Conservation (phyloP, 306 rosid genomes). For the Carpinus fangiana region DNA sequence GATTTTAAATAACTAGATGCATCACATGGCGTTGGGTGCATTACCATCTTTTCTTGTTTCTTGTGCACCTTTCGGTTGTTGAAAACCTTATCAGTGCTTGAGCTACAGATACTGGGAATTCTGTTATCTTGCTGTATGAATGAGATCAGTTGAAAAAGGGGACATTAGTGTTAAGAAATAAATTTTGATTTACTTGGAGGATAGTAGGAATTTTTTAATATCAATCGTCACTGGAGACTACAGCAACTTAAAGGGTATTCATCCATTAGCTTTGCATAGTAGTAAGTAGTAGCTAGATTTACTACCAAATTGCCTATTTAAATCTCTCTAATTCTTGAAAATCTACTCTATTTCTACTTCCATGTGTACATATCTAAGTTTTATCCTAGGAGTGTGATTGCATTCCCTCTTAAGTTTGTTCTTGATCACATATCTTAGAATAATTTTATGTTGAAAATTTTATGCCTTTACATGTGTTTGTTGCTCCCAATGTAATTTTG, state of each 20-base stretch:
- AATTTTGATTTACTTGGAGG: background rate
- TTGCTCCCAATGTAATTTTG: background rate
- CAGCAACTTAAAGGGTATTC: background rate
- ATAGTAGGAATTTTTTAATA: background rate
- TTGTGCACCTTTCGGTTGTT: background rate
- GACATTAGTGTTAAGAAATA: background rate
- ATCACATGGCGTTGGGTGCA: background rate
- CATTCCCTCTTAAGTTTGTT: background rate
- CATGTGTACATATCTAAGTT: background rate
- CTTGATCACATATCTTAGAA: background rate
- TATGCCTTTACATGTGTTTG: background rate
- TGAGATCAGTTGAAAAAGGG: background rate
- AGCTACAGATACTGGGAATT: background rate
- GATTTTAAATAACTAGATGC: background rate
- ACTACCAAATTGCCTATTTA: background rate
- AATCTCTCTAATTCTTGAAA: background rate
- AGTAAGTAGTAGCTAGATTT: background rate
- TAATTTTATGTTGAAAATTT: background rate
- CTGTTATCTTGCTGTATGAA: background rate
- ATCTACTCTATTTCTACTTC: background rate
- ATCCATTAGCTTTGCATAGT: background rate
- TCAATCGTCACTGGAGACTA: background rate
- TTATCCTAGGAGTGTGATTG: background rate
- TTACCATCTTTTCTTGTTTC: conserved; percentile 6
- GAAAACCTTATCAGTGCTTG: background rate